Evolutionary conservation across 1,139 yeast genomes (phyloP).

Genomic region (Magnusiomyces suaveolens): DNA sequence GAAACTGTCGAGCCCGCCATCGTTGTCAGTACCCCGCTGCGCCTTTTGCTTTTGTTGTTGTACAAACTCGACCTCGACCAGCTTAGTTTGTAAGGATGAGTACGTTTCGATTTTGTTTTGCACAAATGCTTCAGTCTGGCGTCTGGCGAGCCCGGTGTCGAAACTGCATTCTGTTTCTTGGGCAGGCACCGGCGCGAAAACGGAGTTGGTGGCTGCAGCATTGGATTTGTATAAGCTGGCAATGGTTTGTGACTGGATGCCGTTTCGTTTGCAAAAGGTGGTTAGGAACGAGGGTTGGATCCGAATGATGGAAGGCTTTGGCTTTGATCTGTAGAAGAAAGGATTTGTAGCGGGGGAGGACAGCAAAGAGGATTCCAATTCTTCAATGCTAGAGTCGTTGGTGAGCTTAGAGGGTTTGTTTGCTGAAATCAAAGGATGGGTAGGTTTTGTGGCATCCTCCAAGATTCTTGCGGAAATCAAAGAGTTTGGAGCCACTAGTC

Average conservation of each 20-base stretch:
- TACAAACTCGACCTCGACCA: constrained; percentile 2
- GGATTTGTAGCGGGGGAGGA: not conserved
- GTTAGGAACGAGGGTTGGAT: constrained; percentile 2
- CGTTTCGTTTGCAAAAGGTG: constrained; percentile 5
- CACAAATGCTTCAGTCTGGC: not conserved
- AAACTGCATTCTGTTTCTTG: not conserved
- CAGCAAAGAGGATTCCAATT: not conserved
- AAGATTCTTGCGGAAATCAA: not conserved
- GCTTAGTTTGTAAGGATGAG: not conserved
- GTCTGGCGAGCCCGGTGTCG: not conserved
- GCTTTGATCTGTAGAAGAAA: not conserved
- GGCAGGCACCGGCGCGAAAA: not conserved
- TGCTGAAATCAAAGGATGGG: not conserved
- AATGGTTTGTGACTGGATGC: constrained; percentile 2
- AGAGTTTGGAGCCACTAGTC: not conserved
- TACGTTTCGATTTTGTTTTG: not conserved
- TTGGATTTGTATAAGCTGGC: not conserved
- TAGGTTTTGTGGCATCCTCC: not conserved
- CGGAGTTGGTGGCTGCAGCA: not conserved
- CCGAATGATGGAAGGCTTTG: not conserved
- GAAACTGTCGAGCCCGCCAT: not conserved
- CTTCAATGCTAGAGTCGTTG: not conserved
- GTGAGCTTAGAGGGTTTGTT: not conserved
- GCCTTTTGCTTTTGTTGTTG: constrained; percentile 2
- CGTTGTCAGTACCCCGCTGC: not conserved